These are phyloP conservation scores for Suillus subluteus DNA, from an alignment of 768 basidiomycete species.

Conservation along the genomic window DNA sequence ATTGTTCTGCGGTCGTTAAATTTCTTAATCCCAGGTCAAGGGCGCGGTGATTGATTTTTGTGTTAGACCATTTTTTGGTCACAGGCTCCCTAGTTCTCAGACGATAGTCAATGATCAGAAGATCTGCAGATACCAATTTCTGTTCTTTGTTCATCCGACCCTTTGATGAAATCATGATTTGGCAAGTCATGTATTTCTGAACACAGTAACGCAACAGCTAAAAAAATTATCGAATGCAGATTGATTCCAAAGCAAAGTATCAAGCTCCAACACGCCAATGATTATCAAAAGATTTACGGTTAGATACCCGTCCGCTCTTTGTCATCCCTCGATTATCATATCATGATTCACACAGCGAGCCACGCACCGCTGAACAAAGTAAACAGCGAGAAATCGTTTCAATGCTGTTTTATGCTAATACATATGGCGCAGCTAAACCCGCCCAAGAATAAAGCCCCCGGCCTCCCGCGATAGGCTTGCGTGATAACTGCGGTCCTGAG, in stretches of 20 bases:
- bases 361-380: background rate
- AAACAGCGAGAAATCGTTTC: background rate
- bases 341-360: background rate
- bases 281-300: background rate
- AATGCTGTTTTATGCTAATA: too few species aligned
- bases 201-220: background rate
- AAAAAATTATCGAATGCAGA: background rate
- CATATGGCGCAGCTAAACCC: background rate
- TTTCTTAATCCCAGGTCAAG: background rate
- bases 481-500: conserved; percentile 2
- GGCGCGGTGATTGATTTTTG: background rate
- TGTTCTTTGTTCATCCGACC: conserved; percentile 4
- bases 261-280: background rate
- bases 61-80: background rate
- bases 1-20: too few species aligned
- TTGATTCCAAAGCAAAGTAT: conserved; percentile 2
- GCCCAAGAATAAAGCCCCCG: background rate
- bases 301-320: background rate
- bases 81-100: background rate
- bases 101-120: background rate
- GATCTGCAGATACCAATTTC: conserved; percentile 1
- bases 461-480: background rate
- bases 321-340: background rate
- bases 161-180: conserved; percentile 1
- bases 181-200: background rate